Evolutionary conservation across 2,329 filamentous ascomycete genomes (phyloP).

Genomic region (Xenoacremonium recifei): DNA sequence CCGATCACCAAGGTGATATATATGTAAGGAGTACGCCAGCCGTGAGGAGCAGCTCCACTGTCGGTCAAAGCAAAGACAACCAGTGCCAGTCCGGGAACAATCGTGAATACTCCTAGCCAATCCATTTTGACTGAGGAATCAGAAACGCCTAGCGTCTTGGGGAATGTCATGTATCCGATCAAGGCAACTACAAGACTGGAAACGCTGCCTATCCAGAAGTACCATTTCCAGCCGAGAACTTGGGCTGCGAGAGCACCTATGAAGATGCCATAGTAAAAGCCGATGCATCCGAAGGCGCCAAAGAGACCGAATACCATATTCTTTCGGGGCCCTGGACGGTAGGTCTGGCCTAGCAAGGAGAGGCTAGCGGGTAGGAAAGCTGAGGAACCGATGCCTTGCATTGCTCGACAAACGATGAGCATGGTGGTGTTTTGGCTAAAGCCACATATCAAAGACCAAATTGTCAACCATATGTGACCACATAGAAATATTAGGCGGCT

Average conservation of each 20-base stretch:
- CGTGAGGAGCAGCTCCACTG: conserved; percentile 63
- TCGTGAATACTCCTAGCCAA: conserved; percentile 61
- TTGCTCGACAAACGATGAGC: conserved; percentile 69
- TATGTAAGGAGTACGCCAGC: conserved; percentile 75
- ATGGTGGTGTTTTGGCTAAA: conserved; percentile 66
- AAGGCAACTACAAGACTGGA: conserved; percentile 45
- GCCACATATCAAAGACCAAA: conserved; percentile 68
- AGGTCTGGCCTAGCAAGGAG: conserved; percentile 67
- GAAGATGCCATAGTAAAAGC: conserved; percentile 66
- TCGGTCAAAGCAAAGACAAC: conserved; percentile 76
- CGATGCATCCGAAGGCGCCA: conserved; percentile 56
- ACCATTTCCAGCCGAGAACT: conserved; percentile 64
- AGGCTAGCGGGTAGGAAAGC: conserved; percentile 68
- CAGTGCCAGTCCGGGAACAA: conserved; percentile 64
- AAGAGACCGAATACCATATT: conserved; percentile 64
- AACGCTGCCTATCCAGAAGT: conserved; percentile 63
- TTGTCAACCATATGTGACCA: conserved; percentile 62
- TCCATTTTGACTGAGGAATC: conserved; percentile 55
- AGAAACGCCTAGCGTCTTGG: conserved; percentile 28
- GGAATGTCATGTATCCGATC: conserved; percentile 41
- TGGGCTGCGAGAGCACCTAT: conserved; percentile 63
- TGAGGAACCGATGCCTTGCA: conserved; percentile 71
- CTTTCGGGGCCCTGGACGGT: conserved; percentile 69
- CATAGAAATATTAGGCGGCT: conserved; percentile 58
- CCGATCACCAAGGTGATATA: conserved; percentile 64